Evolutionary conservation across 108 stramenopile genomes (phyloP), one percentile per base, ranked within the genome.

Genomic region (Bacterosira constricta): DNA sequence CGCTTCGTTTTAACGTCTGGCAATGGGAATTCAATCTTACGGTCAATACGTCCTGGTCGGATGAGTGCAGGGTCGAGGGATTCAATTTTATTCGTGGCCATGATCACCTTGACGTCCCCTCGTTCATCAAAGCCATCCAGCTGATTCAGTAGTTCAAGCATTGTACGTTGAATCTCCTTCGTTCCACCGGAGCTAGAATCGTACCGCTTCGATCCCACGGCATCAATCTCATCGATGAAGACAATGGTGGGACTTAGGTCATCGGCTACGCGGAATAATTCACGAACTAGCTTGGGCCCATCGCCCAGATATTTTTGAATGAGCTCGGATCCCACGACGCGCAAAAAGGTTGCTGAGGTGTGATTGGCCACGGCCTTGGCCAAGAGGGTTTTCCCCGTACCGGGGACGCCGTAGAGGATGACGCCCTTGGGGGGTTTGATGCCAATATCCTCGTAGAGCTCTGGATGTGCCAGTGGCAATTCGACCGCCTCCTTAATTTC

Each of bases 401-500:
- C 98, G 6, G 98, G 97, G 77, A 96, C 96, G 23, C 98, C 98
- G 65, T 99, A 99, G 12, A 99, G 82, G 77, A 99, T 96, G 30
- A 99, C 97, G 25, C 98, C 98, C 88, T 98, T 97, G 49, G 96
- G 96, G 26, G 96, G 97, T 54, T 96, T 95, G 81, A 99, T 96
- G 17, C 98, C 96, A 60, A 97, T 97, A 72, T 97, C 98, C 81
- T 99, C 97, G 75, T 99, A 99, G 37, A 99, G 91, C 86, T 99
- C 99, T 0, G 99, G 99, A 80, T 98, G 97, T 23, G 98, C 97
- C 63, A 99, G 80, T 1, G 99, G 99, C 34, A 99, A 83, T 72
- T 99, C 99, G 21, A 99, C 99, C 20, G 99, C 98, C 83, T 99
- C 99, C 79, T 99, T 99, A 83, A 99, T 99, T 83, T 99, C 99